Conservation (phyloP, 345 rosid genomes). For the Balakata baccata region DNA sequence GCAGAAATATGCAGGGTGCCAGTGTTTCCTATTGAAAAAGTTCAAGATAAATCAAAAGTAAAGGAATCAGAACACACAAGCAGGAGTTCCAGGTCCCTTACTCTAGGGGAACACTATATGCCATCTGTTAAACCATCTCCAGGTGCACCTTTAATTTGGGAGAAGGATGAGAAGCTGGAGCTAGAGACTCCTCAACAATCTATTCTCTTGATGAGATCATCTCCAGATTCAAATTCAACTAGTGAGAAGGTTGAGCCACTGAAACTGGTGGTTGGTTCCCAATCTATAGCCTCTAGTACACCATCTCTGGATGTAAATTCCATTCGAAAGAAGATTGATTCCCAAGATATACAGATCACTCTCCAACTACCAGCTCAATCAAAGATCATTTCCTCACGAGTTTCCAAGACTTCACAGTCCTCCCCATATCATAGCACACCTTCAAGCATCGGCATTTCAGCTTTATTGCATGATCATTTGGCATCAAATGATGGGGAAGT, state of each 20-base stretch:
- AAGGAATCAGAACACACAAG: conserved; percentile 31
- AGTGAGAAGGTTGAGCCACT: conserved; percentile 12
- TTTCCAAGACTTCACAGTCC: conserved; percentile 38
- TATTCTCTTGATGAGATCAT: conserved; percentile 2
- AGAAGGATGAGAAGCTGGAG: conserved; percentile 13
- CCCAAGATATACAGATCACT: conserved; percentile 46
- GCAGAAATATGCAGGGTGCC: conserved; percentile 33
- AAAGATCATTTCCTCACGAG: conserved; percentile 54
- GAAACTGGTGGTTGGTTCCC: conserved; percentile 1
- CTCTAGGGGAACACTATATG: conserved; percentile 3
- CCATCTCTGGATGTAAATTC: conserved; percentile 32
- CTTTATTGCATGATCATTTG: conserved; percentile 68
- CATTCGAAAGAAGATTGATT: conserved; percentile 34
- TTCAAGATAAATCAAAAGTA: conserved; percentile 36
- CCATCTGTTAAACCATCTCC: neutral
- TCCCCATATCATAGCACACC: conserved; percentile 54
- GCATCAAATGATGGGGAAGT: conserved; percentile 42
- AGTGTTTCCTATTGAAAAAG: conserved; percentile 41
- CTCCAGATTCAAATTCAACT: conserved; percentile 10
- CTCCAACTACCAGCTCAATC: conserved; percentile 49
- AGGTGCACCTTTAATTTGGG: conserved; percentile 9
- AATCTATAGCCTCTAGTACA: conserved; percentile 16
- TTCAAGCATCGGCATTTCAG: conserved; percentile 64
- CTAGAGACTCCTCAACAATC: conserved; percentile 3
- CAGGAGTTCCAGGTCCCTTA: conserved; percentile 23